Conservation (phyloP, 163 green algal species). For the Prototheca cutis region DNA sequence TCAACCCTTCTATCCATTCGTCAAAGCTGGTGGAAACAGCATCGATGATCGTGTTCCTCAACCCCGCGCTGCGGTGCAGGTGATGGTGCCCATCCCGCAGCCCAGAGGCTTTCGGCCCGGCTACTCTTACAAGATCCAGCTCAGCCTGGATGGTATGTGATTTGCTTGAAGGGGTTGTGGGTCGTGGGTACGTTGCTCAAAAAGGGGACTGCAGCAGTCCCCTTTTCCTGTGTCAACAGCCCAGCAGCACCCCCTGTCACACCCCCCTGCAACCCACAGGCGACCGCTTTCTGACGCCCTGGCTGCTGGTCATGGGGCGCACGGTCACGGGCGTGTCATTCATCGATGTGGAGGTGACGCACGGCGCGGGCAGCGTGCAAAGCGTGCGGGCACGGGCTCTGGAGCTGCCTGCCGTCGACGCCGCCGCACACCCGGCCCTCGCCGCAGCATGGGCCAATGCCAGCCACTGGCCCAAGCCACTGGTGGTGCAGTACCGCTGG, state of each 20-base stretch:
- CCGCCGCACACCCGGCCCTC: constrained; percentile 32
- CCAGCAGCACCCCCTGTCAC: too few relatives aligned
- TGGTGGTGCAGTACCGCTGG: constrained; percentile 57
- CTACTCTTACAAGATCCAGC: constrained; percentile 66
- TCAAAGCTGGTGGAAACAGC: too few relatives aligned
- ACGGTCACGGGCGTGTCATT: constrained; percentile 34
- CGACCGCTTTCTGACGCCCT: constrained; percentile 52
- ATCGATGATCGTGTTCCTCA: too few relatives aligned
- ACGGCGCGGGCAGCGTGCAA: constrained; percentile 33
- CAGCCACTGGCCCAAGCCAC: constrained; percentile 71
- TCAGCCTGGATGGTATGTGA: constrained; percentile 29
- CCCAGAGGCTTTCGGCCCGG: constrained; percentile 25
- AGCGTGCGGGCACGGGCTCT: constrained; percentile 21
- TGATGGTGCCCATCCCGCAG: constrained; percentile 49
- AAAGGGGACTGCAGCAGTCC: too few relatives aligned
- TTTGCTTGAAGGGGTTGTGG: too few relatives aligned
- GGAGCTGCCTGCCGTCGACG: constrained; percentile 26
- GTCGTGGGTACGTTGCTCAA: too few relatives aligned
- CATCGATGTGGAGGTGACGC: constrained; percentile 48
- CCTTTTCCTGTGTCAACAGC: too few relatives aligned
- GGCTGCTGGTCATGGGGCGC: constrained; percentile 48
- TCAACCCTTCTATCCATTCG: too few relatives aligned
- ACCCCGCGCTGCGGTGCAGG: constrained; percentile 32
- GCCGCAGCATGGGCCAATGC: constrained; percentile 48
- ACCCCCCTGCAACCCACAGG: constrained; percentile 29